Percentiles rank a stretch among this genome's conserved stretches.
Conservation (phyloP, 2,329 filamentous ascomycete species). For the Fusarium pininemorale region DNA sequence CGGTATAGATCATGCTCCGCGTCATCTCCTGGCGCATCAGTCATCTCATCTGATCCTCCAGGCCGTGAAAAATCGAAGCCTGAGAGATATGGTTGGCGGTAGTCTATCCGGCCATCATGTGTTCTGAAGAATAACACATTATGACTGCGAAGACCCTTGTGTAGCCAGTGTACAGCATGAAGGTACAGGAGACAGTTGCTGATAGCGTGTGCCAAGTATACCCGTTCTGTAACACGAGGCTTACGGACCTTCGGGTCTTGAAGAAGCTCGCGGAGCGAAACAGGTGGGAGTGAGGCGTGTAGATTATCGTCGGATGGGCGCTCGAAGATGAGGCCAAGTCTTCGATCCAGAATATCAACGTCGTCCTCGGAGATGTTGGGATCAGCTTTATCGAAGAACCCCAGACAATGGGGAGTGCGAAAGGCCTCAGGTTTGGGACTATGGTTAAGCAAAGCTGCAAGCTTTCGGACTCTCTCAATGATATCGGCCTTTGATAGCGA, state of each 20-base stretch:
- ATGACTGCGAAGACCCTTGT: conserved; percentile 64
- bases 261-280: conserved; percentile 60
- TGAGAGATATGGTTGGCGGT: conserved; percentile 55
- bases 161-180: conserved; percentile 65
- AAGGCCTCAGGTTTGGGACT: conserved; percentile 59
- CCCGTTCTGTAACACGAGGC: conserved; percentile 61
- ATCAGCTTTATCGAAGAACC: conserved; percentile 59
- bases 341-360: conserved; percentile 52
- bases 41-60: conserved; percentile 59
- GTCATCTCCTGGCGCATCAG: conserved; percentile 57
- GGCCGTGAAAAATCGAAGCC: conserved; percentile 66
- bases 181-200: conserved; percentile 63
- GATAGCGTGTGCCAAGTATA: conserved; percentile 61
- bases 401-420: conserved; percentile 60
- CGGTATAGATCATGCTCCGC: conserved; percentile 60
- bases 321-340: conserved; percentile 64
- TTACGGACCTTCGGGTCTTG: conserved; percentile 46
- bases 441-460: conserved; percentile 59
- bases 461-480: conserved; percentile 55
- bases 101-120: conserved; percentile 46
- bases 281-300: conserved; percentile 50
- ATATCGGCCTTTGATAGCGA: conserved; percentile 55
- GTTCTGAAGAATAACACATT: conserved; percentile 62
- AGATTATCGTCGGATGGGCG: conserved; percentile 52
- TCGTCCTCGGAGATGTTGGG: conserved; percentile 48